These are phyloP conservation scores for Pelargonium cotyledonis DNA, from an alignment of 441 rosid genomes.

Conservation along the genomic window DNA sequence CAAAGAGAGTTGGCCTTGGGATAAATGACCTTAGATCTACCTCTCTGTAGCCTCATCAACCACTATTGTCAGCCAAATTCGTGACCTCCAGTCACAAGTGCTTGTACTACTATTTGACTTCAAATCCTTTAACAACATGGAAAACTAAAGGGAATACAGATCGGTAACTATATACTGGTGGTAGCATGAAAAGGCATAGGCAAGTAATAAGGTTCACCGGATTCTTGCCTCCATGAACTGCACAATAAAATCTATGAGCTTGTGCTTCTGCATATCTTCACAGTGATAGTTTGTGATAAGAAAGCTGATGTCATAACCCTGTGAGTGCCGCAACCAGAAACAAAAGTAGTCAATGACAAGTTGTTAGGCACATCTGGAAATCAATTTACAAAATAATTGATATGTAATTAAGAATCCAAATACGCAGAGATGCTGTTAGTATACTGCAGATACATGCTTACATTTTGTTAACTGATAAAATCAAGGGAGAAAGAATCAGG, in stretches of 20 bases:
- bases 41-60: no score
- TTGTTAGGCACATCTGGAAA: background rate
- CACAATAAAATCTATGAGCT: slow-evolving; percentile 86
- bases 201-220: slow-evolving; percentile 14
- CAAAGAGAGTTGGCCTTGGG: background rate
- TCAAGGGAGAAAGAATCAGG: background rate
- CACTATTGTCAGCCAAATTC: no score
- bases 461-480: background rate
- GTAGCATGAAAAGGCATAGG: background rate
- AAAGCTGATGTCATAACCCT: slow-evolving; percentile 97
- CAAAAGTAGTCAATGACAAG: background rate
- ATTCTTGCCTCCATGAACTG: slow-evolving; percentile 94
- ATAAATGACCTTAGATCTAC: background rate
- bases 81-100: background rate
- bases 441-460: background rate
- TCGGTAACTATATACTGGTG: background rate
- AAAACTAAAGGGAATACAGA: background rate
- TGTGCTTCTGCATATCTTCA: slow-evolving; percentile 94
- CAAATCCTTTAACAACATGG: background rate
- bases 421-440: slow-evolving; percentile 4
- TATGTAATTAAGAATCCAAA: background rate
- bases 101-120: background rate
- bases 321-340: slow-evolving; percentile 21
- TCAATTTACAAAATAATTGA: background rate
- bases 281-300: slow-evolving; percentile 94